These are phyloP conservation scores for Seiridium cupressi DNA, from an alignment of 2,329 filamentous ascomycete genomes.

Conservation along the genomic window DNA sequence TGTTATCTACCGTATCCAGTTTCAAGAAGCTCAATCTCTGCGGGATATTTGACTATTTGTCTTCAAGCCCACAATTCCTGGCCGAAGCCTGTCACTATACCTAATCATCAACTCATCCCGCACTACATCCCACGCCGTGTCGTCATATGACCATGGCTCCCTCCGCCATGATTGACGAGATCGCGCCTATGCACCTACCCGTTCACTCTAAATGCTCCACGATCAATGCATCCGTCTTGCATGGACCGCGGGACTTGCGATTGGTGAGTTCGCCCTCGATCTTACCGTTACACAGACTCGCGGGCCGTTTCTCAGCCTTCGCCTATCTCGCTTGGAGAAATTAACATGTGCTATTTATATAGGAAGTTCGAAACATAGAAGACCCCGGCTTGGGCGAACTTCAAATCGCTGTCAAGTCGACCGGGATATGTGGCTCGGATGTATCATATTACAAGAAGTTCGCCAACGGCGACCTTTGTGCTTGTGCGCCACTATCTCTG, in stretches of 20 bases:
- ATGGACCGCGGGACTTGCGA: conserved; percentile 56
- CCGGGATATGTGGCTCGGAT: conserved; percentile 69
- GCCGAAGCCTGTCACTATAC: not conserved
- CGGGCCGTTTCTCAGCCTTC: not conserved
- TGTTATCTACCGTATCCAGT: not conserved
- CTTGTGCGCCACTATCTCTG: conserved; percentile 62
- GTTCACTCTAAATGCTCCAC: conserved; percentile 39
- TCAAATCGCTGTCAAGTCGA: conserved; percentile 63
- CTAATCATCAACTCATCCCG: conserved; percentile 21
- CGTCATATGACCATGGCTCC: conserved; percentile 43
- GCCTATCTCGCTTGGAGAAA: not conserved
- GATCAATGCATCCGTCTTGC: conserved; percentile 54
- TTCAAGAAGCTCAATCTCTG: not conserved
- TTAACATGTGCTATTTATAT: conserved; percentile 13
- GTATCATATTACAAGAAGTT: conserved; percentile 72
- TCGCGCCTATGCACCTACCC: conserved; percentile 42
- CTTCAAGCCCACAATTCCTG: not conserved
- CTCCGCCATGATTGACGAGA: conserved; percentile 42
- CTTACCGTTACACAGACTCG: conserved; percentile 29
- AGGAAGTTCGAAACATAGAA: conserved; percentile 52
- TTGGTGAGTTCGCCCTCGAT: conserved; percentile 42
- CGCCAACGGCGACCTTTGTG: conserved; percentile 68
- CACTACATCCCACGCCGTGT: conserved; percentile 32
- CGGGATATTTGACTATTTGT: not conserved
- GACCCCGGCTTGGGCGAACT: conserved; percentile 52